phyloP scores from a whole-genome alignment of 257 asterid species.

The Solanum clarkiae region DNA sequence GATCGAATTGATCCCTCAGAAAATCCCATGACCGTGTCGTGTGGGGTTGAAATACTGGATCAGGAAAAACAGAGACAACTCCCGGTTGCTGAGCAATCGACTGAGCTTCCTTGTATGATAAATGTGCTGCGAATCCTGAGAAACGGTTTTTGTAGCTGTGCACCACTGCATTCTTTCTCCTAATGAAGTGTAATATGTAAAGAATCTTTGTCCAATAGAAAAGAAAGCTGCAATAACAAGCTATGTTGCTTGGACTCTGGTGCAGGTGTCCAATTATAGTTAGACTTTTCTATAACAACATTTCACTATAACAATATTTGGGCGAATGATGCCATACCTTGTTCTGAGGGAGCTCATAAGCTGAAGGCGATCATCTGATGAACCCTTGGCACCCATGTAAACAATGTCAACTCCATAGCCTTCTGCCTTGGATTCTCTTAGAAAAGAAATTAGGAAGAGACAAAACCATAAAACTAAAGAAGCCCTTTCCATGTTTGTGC shows the following conservation, averaged over 20 bases:
- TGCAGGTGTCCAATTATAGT: neutral
- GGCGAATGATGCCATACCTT: slow-evolving; percentile 24
- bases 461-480: neutral
- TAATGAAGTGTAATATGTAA: neutral
- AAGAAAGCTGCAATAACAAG: neutral
- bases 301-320: neutral
- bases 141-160: slow-evolving; percentile 53
- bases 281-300: neutral
- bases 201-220: neutral
- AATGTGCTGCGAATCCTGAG: slow-evolving; percentile 59
- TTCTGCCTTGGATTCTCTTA: slow-evolving; percentile 2
- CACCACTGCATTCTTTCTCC: slow-evolving; percentile 44
- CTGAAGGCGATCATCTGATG: slow-evolving; percentile 24
- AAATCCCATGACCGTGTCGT: slow-evolving; percentile 3
- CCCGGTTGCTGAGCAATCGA: slow-evolving; percentile 41
- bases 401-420: slow-evolving; percentile 52
- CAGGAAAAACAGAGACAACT: slow-evolving; percentile 78
- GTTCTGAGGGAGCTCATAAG: slow-evolving; percentile 30
- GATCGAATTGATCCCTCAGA: neutral
- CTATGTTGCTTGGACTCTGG: neutral
- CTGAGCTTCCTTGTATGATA: slow-evolving; percentile 48
- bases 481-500: slow-evolving; percentile 23
- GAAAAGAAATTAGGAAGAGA: neutral
- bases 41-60: slow-evolving; percentile 62
- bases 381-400: slow-evolving; percentile 58